A percentile compares a stretch with the other conserved stretches of the same genome.
phyloP scores from a whole-genome alignment of 2,329 filamentous ascomycete genomes.

The Monilinia laxa region DNA sequence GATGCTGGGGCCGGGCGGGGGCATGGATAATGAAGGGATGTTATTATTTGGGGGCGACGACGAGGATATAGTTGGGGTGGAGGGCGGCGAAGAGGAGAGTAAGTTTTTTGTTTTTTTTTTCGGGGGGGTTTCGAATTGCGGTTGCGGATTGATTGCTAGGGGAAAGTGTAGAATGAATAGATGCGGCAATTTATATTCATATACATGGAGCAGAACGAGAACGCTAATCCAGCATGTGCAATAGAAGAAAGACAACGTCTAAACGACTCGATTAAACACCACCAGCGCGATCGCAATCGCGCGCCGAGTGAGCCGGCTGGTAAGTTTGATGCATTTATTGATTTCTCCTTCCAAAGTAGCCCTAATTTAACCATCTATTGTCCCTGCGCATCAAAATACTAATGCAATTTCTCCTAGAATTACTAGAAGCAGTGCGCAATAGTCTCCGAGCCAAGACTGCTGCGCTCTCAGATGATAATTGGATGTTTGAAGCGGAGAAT shows the following conservation, averaged over 20 bases:
- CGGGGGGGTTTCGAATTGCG: rapidly evolving
- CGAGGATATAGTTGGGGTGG: constrained; percentile 46
- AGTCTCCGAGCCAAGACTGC: constrained; percentile 72
- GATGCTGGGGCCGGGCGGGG: not conserved
- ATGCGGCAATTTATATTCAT: rapidly evolving
- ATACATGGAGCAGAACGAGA: constrained; percentile 41
- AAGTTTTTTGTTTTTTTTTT: not conserved
- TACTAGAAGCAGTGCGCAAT: constrained; percentile 66
- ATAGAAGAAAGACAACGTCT: constrained; percentile 60
- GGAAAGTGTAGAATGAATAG: not conserved
- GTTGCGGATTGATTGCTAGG: constrained; percentile 1
- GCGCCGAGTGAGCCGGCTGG: constrained; percentile 65
- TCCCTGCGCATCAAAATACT: no score
- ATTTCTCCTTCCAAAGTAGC: not conserved
- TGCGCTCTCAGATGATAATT: constrained; percentile 76
- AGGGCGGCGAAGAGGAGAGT: constrained; percentile 53
- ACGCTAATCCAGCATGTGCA: constrained; percentile 28
- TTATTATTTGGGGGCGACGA: constrained; percentile 45
- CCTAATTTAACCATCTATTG: no score
- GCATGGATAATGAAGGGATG: not conserved
- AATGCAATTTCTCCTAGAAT: constrained; percentile 48
- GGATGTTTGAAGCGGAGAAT: constrained; percentile 74
- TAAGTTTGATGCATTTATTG: constrained; percentile 41
- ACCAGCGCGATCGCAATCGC: constrained; percentile 55
- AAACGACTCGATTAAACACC: constrained; percentile 60